Evolutionary conservation across 345 rosid genomes (phyloP).

Genomic region (Citrus glauca): DNA sequence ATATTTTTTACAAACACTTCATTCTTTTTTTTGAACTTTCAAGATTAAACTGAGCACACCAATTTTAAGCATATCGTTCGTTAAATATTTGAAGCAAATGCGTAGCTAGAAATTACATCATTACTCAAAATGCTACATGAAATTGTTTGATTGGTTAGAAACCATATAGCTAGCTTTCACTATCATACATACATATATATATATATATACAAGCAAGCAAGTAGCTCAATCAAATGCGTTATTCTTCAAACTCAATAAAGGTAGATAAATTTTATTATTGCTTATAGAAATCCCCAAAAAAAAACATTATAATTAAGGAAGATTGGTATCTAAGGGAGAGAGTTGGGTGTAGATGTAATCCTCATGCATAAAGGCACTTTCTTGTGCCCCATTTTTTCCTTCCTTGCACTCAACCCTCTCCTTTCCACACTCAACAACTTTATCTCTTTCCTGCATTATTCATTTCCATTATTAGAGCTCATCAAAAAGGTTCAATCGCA

Average conservation of each 20-base stretch:
- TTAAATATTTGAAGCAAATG: no score
- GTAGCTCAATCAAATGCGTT: background rate
- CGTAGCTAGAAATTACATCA: background rate
- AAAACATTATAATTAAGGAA: background rate
- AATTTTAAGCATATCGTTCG: no score
- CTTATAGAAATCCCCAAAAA: no score
- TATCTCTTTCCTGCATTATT: background rate
- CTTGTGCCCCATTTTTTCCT: slow-evolving; percentile 15
- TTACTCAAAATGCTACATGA: background rate
- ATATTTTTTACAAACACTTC: no score
- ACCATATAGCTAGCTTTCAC: background rate
- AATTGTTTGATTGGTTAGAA: background rate
- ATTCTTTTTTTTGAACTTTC: no score
- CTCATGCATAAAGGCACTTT: slow-evolving; percentile 11
- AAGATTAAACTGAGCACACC: no score
- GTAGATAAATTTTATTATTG: background rate
- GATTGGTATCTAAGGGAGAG: background rate
- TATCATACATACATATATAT: no score
- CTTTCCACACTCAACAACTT: slow-evolving; percentile 2
- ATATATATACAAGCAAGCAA: no score
- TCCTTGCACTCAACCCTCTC: slow-evolving; percentile 15
- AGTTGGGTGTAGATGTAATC: slow-evolving; percentile 28
- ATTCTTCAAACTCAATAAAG: background rate
- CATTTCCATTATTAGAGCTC: background rate
- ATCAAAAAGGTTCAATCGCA: no score